These are phyloP conservation scores for Emmonsia crescens DNA, from an alignment of 2,329 filamentous ascomycete genomes.

Conservation along the genomic window DNA sequence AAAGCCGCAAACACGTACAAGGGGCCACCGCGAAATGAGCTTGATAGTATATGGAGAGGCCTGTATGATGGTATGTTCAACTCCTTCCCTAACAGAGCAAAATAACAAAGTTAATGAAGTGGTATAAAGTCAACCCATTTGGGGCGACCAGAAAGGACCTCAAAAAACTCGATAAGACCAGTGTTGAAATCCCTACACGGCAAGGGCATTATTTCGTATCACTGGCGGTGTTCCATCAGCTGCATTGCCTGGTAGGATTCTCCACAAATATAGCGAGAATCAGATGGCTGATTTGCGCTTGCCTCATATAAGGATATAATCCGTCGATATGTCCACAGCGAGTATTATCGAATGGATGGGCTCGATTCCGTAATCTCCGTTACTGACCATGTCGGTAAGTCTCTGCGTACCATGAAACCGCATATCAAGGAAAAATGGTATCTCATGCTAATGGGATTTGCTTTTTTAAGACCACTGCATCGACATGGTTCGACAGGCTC, in stretches of 20 bases:
- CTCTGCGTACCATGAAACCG: neutral
- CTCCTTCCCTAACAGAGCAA: neutral
- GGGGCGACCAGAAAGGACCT: constrained; percentile 7
- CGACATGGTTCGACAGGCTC: constrained; percentile 12
- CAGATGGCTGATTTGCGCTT: neutral
- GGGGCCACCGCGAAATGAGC: constrained; percentile 2
- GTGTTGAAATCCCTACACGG: constrained; percentile 10
- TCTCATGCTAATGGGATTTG: neutral
- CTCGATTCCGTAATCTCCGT: constrained; percentile 1
- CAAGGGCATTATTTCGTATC: constrained; percentile 10
- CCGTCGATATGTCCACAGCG: constrained; percentile 10
- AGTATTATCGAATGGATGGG: constrained; percentile 10
- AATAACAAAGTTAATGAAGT: neutral
- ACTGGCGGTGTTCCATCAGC: constrained; percentile 15
- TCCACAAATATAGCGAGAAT: neutral
- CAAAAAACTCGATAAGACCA: constrained; percentile 9
- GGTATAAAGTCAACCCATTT: constrained; percentile 7
- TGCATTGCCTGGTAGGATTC: constrained; percentile 17
- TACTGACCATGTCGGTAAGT: constrained; percentile 12
- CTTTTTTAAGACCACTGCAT: constrained; percentile 11
- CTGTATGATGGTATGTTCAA: constrained; percentile 10
- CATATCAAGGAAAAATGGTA: no score
- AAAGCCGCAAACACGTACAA: constrained; percentile 8
- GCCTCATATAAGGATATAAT: constrained; percentile 9
- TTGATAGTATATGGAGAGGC: constrained; percentile 10